phyloP scores from a whole-genome alignment of 176 grass and related monocot species.

The Rhipidocladum racemiflorum region DNA sequence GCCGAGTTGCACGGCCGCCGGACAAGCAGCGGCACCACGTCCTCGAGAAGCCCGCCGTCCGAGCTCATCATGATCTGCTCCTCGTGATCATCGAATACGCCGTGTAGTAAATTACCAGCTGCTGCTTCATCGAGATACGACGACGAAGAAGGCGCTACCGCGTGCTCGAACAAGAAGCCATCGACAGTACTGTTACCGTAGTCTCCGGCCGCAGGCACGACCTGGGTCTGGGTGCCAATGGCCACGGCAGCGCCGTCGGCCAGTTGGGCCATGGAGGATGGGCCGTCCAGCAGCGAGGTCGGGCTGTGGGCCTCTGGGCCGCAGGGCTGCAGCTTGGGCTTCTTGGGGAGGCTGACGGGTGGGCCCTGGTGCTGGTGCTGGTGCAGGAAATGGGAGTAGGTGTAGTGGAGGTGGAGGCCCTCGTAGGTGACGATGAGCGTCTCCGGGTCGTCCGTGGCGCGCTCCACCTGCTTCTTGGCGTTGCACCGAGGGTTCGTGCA shows the following conservation, averaged over 20 bases:
- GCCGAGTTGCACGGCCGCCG: conserved; percentile 37
- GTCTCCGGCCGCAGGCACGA: background rate
- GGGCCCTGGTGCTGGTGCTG: background rate
- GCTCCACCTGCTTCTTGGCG: conserved; percentile 93
- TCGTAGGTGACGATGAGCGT: conserved; percentile 74
- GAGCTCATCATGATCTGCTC: background rate
- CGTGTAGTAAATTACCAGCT: background rate
- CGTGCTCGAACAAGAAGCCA: background rate
- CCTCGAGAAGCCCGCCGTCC: conserved; percentile 59
- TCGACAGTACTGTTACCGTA: background rate
- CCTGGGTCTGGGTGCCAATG: no score
- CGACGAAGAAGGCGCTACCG: background rate
- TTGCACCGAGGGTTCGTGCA: conserved; percentile 98
- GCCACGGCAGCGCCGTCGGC: no score
- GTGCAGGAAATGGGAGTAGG: conserved; percentile 64
- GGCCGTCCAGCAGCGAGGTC: background rate
- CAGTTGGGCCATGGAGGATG: no score
- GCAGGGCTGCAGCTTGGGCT: conserved; percentile 35
- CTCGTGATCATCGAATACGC: background rate
- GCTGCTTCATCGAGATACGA: background rate
- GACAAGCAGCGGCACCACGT: conserved; percentile 70
- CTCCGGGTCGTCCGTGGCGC: conserved; percentile 64
- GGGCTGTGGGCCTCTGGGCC: background rate
- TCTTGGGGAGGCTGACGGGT: conserved; percentile 31
- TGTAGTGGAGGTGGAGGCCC: conserved; percentile 93